Evolutionary conservation across 345 rosid genomes (phyloP).

Genomic region (Salix caprea): DNA sequence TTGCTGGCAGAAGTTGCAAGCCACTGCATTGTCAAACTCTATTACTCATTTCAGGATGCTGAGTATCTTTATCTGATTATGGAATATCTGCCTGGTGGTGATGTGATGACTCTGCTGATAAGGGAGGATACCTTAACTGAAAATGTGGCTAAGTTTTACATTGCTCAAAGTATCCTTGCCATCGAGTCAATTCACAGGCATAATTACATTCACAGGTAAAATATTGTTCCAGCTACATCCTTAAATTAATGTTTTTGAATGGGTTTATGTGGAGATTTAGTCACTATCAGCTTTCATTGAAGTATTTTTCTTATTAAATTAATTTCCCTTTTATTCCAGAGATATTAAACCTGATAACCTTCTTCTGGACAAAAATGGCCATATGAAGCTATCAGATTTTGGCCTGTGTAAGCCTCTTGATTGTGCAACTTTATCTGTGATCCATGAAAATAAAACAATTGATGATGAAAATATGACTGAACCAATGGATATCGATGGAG

Average conservation of each 20-base stretch:
- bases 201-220: conserved; percentile 88
- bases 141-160: conserved; percentile 79
- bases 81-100: conserved; percentile 99
- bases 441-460: conserved; percentile 67
- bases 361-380: conserved; percentile 88
- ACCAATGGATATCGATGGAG: conserved; percentile 87
- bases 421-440: conserved; percentile 68
- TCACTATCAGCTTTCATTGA: not conserved
- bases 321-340: conserved; percentile 36
- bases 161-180: conserved; percentile 92
- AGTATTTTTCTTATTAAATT: conserved; percentile 17
- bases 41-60: conserved; percentile 91
- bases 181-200: conserved; percentile 92
- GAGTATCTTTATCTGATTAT: conserved; percentile 87
- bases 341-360: conserved; percentile 98
- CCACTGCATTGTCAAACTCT: conserved; percentile 92
- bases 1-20: conserved; percentile 95
- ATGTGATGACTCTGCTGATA: conserved; percentile 93
- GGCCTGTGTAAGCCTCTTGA: conserved; percentile 98
- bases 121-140: conserved; percentile 86
- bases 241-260: not conserved
- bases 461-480: conserved; percentile 59
- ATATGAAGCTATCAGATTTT: conserved; percentile 97
- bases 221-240: not conserved
- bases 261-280: not conserved